A percentile compares a stretch with the other conserved stretches of the same genome.
phyloP scores from a whole-genome alignment of 2,329 filamentous ascomycete species.

The Xylariomycetidae sp. region DNA sequence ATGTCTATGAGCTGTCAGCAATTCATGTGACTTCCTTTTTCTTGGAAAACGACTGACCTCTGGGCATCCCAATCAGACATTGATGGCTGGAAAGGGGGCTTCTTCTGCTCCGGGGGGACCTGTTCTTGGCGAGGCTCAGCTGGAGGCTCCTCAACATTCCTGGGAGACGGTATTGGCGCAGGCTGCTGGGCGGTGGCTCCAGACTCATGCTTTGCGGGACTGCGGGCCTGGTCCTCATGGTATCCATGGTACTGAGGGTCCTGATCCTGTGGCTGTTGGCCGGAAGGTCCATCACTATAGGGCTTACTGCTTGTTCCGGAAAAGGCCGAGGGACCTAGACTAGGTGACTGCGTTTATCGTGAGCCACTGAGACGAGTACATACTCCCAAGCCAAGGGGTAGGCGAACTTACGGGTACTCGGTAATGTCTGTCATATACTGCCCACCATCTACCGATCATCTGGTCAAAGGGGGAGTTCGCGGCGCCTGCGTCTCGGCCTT shows the following conservation, averaged over 20 bases:
- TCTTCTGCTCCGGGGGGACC: conserved; percentile 28
- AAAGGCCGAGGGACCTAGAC: too few species aligned
- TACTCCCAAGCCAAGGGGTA: conserved; percentile 2
- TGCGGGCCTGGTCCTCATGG: conserved; percentile 8
- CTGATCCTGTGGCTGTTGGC: conserved; percentile 10
- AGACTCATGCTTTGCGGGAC: conserved; percentile 15
- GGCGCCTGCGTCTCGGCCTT: conserved; percentile 45
- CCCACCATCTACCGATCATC: conserved; percentile 86
- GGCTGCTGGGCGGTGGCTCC: conserved; percentile 15
- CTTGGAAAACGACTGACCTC: conserved; percentile 32
- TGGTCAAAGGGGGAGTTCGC: conserved; percentile 68
- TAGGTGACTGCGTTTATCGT: too few species aligned
- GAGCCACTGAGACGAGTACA: too few species aligned
- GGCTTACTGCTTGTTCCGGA: conserved; percentile 28
- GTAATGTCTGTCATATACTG: conserved; percentile 86
- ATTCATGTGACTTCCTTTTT: background rate
- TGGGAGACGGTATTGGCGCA: conserved; percentile 17
- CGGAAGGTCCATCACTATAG: conserved; percentile 20
- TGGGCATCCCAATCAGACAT: conserved; percentile 47
- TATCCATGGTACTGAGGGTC: conserved; percentile 10
- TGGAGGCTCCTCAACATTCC: conserved; percentile 37
- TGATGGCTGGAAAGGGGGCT: conserved; percentile 26
- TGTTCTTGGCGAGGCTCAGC: conserved; percentile 43
- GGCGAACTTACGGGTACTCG: conserved; percentile 40
- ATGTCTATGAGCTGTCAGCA: conserved; percentile 44